Evolutionary conservation across 306 rosid species (phyloP).

Genomic region (Hippophae tibetana): DNA sequence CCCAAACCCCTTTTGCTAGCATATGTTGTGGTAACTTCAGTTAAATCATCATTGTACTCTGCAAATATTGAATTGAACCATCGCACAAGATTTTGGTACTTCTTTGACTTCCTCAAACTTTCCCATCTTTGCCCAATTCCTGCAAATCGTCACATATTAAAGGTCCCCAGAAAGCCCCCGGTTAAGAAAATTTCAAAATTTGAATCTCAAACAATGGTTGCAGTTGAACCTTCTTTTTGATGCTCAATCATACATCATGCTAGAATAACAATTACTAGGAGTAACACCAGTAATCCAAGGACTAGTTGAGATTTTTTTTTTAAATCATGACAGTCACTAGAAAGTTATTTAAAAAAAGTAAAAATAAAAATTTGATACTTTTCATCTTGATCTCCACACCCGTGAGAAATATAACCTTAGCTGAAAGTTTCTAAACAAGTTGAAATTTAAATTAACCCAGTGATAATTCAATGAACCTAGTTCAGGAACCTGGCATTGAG

Average conservation of each 20-base stretch:
- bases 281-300: not conserved
- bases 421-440: too few relatives aligned
- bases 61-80: constrained; percentile 67
- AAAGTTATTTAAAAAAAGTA: too few relatives aligned
- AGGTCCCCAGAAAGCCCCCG: not conserved
- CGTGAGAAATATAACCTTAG: too few relatives aligned
- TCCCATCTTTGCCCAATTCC: constrained; percentile 90
- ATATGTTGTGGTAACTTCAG: constrained; percentile 43
- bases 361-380: too few relatives aligned
- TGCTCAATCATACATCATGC: not conserved
- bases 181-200: not conserved
- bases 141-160: constrained; percentile 22
- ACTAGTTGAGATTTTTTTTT: not conserved
- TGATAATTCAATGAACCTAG: not conserved
- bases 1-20: constrained; percentile 50
- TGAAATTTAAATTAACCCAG: not conserved
- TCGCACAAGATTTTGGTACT: constrained; percentile 63
- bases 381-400: too few relatives aligned
- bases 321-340: not conserved
- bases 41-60: constrained; percentile 43
- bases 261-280: not conserved
- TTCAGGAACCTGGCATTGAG: not conserved
- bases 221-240: not conserved
- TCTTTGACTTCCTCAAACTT: constrained; percentile 82
- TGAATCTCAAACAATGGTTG: not conserved